A percentile compares a stretch with the other conserved stretches of the same genome.
These are phyloP conservation scores for Quercus agrifolia DNA, from an alignment of 306 rosid species.

Conservation along the genomic window DNA sequence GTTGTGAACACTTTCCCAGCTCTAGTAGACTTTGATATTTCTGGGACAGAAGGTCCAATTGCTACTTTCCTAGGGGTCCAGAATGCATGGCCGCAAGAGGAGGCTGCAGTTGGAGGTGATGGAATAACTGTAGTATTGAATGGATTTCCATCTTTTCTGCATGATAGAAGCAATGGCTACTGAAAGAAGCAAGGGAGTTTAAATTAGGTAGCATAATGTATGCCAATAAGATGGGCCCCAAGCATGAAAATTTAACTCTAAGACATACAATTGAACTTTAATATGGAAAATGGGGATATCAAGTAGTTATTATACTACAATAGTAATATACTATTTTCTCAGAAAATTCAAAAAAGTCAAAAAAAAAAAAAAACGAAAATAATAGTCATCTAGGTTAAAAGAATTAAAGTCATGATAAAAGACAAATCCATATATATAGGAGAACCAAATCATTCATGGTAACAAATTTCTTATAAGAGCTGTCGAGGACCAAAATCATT, in stretches of 20 bases:
- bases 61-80: conserved; percentile 31
- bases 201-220: neutral
- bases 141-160: conserved; percentile 86
- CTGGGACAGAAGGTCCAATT: too few species aligned
- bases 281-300: neutral
- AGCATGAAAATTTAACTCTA: neutral
- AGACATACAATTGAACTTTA: neutral
- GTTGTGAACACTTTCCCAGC: conserved; percentile 37
- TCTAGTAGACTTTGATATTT: conserved; percentile 6
- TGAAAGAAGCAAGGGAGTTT: conserved; percentile 12
- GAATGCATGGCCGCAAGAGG: conserved; percentile 40
- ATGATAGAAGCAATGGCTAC: conserved; percentile 26
- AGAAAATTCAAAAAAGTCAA: conserved; percentile 13
- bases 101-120: conserved; percentile 50
- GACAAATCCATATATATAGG: neutral
- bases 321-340: neutral
- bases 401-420: neutral
- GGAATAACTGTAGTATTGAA: conserved; percentile 66
- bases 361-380: neutral
- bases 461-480: too few species aligned
- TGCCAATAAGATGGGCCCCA: neutral
- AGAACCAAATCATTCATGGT: too few species aligned
- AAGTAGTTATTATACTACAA: neutral
- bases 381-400: neutral
- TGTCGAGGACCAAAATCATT: too few species aligned